A percentile compares a stretch with the other conserved stretches of the same genome.
phyloP scores from a whole-genome alignment of 1,284 basidiomycete genomes.

The Ganoderma resinaceum region DNA sequence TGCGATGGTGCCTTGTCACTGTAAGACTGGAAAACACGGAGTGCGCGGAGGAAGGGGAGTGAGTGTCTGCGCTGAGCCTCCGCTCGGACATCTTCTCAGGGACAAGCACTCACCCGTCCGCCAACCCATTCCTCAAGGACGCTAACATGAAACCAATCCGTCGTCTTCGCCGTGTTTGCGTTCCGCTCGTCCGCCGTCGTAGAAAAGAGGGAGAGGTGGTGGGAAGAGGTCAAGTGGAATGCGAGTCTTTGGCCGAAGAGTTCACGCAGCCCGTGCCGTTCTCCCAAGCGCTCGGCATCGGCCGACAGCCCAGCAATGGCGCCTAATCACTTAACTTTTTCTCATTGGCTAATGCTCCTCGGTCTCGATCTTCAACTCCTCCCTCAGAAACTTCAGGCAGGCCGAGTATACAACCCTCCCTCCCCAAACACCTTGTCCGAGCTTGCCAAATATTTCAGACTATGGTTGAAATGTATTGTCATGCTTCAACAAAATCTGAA shows the following conservation, averaged over 20 bases:
- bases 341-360: background rate
- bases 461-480: too few relatives aligned
- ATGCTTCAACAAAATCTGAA: too few relatives aligned
- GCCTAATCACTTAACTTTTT: background rate
- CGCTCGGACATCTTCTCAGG: background rate
- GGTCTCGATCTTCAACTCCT: background rate
- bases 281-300: constrained; percentile 17
- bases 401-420: too few relatives aligned
- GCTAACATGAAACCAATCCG: constrained; percentile 39
- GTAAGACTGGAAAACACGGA: constrained; percentile 23
- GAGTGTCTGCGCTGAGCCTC: background rate
- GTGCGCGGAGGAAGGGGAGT: background rate
- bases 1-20: constrained; percentile 28
- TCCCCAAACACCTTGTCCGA: too few relatives aligned
- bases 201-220: background rate
- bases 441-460: too few relatives aligned
- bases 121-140: constrained; percentile 42
- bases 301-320: background rate
- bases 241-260: constrained; percentile 15
- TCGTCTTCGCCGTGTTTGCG: background rate
- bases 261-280: constrained; percentile 23
- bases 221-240: constrained; percentile 15
- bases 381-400: too few relatives aligned
- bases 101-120: constrained; percentile 38
- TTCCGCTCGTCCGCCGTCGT: constrained; percentile 7